Base-by-base conservation (phyloP, 495 filamentous ascomycete genomes). In the Penicillium silybi region DNA sequence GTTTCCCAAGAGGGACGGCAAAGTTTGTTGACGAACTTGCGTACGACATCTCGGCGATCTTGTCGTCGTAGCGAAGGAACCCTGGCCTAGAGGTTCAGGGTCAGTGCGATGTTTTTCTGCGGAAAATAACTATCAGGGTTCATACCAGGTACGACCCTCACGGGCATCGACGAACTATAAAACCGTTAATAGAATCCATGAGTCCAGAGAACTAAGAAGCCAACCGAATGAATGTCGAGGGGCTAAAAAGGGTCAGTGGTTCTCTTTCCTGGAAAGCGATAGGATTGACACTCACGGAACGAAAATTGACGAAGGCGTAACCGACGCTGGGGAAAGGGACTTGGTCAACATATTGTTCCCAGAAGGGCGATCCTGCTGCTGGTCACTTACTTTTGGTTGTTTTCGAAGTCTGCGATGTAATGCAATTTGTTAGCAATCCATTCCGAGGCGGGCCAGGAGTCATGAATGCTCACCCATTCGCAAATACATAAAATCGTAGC, bases 291-390 rank as follows among this genome's bases (percentile, higher is more conserved):
- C 83, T 80, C 61, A 92, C 86, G 66, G 90, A 82, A 41, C 82
- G 81, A 61, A 98, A 96, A 65, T 98, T 97, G 69, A 98, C 89
- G 71, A 98, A 98, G 0, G 91, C 93, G 75, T 98, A 98, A 50
- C 93, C 93, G 50, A 98, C 93, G 68, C 91, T 97, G 54, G 15
- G 46, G 57, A 55, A 38, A 41, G 47, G 71, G 64, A 75, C 58
- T 68, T 1, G 52, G 47, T 46, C 44, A 39, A 50, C 37, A 29
- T 19, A 6, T 11, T 19, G n/a, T 13, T 10, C 5, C 9, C 7
- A 7, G 15, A 18, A 17, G 41, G 39, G 11, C 16, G 47, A 22
- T 20, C 18, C 13, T n/a, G 46, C 13, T 23, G 27, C 27, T n/a
- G 18, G n/a, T 8, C 16, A 48, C 39, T 52, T 73, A 92, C 89